Base-by-base conservation (phyloP, 768 basidiomycete genomes). In the Tephrocybe sp. region DNA sequence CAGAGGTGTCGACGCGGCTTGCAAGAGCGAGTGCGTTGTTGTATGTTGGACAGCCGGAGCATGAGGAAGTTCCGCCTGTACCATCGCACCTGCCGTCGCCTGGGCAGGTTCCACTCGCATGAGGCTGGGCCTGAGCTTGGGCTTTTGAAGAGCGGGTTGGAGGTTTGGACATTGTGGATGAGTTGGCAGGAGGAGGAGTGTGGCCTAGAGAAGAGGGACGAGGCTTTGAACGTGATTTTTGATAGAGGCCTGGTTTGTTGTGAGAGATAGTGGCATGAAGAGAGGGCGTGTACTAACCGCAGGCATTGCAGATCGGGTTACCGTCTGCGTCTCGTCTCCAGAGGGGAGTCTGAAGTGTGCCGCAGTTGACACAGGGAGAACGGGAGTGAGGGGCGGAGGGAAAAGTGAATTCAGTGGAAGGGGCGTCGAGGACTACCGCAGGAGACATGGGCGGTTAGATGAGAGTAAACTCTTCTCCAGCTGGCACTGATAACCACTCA, bases 11-110 rank as follows among this genome's bases (percentile, higher is more conserved):
- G 47, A 63, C 51, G 46, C 73, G 68, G 50, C 73, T 66, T 47
- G 72, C 69, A 38, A 75, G 71, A 52, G 74, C 68, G 52, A 83
- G 72, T 44, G 79, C 79, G 64, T 99, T 99, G 76, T 98, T 99
- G 72, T 84, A 93, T 26, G 96, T 95, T 11, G 97, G 97, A 67
- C 97, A 99, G 37, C 97, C 97, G 56, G 87, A 82, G 68, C 97
- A 99, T 54, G 91, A 87, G 52, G 83, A 83, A 56, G 92, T 85
- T 45, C 97, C 97, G 60, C 97, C 97, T 11, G 92, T 95, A 57
- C 97, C 97, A 70, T 99, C 92, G 71, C 97, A 99, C 58, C 91
- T 82, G 27, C 97, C 97, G 71, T 98, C 97, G 49, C 97, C 97
- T 3, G 97, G 97, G 69, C 97, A 99, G n/a, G 95, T 95, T 54